Conservation (phyloP, 139 green algal species). For the Coccomyxa sp. region DNA sequence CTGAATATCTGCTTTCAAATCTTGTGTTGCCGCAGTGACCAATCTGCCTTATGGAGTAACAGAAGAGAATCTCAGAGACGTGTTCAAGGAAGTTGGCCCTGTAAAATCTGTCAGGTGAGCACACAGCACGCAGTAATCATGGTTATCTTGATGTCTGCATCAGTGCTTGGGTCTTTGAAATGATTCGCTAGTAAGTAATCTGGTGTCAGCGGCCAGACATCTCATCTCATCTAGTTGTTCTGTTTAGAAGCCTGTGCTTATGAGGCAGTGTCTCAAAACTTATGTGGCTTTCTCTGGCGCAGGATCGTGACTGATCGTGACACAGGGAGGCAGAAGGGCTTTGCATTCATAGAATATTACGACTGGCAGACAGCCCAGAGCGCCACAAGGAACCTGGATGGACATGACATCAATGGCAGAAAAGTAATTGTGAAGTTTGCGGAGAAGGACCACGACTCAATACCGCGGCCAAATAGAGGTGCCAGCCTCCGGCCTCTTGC, state of each 20-base stretch:
- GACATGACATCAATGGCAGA: conserved; percentile 60
- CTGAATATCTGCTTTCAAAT: too few species aligned
- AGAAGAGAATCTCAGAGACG: conserved; percentile 63
- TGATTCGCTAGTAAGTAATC: not conserved
- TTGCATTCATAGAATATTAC: conserved; percentile 91
- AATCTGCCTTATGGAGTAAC: conserved; percentile 83
- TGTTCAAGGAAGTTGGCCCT: conserved; percentile 66
- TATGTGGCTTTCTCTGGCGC: not conserved
- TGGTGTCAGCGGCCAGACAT: not conserved
- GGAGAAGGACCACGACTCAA: conserved; percentile 23
- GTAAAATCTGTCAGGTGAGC: conserved; percentile 71
- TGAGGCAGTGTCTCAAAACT: not conserved
- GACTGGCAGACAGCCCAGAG: conserved; percentile 84
- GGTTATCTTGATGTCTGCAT: too few species aligned
- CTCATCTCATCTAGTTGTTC: not conserved
- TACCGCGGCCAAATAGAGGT: not conserved
- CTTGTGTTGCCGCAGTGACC: too few species aligned
- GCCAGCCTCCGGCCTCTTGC: too few species aligned
- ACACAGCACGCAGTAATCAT: not conserved
- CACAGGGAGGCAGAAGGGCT: conserved; percentile 90
- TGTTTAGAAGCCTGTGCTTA: not conserved
- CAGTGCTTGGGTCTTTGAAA: not conserved
- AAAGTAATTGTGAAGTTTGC: conserved; percentile 63
- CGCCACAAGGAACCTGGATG: conserved; percentile 80
- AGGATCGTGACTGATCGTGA: conserved; percentile 91